These are phyloP conservation scores for Prunus kanzakura DNA, from an alignment of 306 rosid genomes.

Conservation along the genomic window DNA sequence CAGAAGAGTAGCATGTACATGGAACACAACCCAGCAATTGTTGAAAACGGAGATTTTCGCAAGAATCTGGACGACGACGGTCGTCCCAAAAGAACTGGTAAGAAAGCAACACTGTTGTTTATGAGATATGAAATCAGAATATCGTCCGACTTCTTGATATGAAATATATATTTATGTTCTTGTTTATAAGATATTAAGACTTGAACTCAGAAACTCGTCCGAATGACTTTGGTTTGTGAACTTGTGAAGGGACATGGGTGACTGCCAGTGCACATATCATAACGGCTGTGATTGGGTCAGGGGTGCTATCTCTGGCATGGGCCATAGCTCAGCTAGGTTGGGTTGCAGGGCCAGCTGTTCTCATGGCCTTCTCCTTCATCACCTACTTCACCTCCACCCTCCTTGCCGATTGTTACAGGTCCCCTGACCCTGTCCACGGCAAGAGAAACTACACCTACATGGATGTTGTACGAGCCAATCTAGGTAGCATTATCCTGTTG, in stretches of 20 bases:
- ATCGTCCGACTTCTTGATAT: neutral
- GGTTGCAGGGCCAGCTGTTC: constrained; percentile 84
- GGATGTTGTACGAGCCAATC: constrained; percentile 60
- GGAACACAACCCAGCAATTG: constrained; percentile 50
- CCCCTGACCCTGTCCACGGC: constrained; percentile 87
- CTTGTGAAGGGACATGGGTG: constrained; percentile 75
- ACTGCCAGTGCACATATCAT: constrained; percentile 97
- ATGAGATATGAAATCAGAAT: neutral
- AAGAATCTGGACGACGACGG: constrained; percentile 89
- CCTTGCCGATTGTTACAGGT: constrained; percentile 75
- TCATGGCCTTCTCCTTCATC: constrained; percentile 75
- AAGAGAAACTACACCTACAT: constrained; percentile 87
- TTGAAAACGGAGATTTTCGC: constrained; percentile 27
- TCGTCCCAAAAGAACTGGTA: constrained; percentile 74
- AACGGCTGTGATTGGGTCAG: constrained; percentile 96
- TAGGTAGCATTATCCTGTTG: constrained; percentile 44
- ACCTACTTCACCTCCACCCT: constrained; percentile 94
- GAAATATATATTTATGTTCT: neutral
- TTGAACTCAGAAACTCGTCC: neutral
- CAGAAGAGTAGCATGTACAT: constrained; percentile 63
- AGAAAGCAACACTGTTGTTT: neutral
- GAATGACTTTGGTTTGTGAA: neutral
- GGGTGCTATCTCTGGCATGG: constrained; percentile 94
- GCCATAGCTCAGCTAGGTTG: constrained; percentile 91
- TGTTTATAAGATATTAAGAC: neutral